A percentile compares a stretch with the other conserved stretches of the same genome.
phyloP scores from a whole-genome alignment of 2,329 filamentous ascomycete species.

The Xylaria sp. region DNA sequence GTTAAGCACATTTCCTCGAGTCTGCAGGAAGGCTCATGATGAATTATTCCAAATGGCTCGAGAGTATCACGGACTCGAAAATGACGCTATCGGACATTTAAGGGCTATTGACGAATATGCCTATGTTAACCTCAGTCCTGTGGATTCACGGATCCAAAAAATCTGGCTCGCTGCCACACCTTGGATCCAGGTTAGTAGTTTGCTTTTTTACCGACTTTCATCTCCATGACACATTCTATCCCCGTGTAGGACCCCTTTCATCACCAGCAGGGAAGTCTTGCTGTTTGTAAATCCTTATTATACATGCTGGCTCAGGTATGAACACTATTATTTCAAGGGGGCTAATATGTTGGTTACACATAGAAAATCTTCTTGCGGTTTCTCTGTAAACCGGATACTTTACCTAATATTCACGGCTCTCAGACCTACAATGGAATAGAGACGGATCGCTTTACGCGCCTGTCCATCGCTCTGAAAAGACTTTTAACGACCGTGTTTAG shows the following conservation, averaged over 20 bases:
- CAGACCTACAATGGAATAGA: background rate
- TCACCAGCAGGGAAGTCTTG: background rate
- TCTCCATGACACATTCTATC: background rate
- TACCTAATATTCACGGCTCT: background rate
- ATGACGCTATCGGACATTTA: conserved; percentile 26
- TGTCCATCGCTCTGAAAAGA: background rate
- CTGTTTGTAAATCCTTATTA: background rate
- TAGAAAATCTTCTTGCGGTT: background rate
- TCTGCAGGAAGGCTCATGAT: conserved; percentile 18
- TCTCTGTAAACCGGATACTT: background rate
- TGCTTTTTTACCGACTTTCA: background rate
- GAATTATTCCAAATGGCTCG: conserved; percentile 11
- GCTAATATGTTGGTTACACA: background rate
- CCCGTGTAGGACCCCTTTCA: background rate
- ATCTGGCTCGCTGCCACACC: conserved; percentile 15
- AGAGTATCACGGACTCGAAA: conserved; percentile 14
- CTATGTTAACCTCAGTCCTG: conserved; percentile 16
- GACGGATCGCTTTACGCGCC: background rate
- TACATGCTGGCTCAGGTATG: background rate
- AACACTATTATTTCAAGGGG: background rate
- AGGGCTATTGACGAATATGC: conserved; percentile 32
- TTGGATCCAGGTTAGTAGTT: conserved; percentile 20
- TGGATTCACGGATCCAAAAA: conserved; percentile 28
- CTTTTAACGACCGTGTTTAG: background rate
- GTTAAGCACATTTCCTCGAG: conserved; percentile 19